Base-by-base conservation (phyloP, 257 asterid genomes). In the Nicotiana obtusifolia region DNA sequence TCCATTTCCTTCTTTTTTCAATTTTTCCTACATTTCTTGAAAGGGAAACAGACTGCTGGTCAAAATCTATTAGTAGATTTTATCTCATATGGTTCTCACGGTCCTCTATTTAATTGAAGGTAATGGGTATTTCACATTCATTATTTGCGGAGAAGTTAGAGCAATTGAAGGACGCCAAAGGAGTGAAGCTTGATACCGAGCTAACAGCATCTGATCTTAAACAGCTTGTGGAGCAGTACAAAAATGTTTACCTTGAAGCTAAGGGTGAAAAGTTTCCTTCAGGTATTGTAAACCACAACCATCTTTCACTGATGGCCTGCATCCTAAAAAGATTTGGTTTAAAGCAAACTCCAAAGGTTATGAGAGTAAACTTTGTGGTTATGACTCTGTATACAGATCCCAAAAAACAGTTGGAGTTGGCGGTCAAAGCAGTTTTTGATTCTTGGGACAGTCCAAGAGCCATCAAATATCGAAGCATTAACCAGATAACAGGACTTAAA, bases 361-460 rank as follows among this genome's bases (percentile, higher is more conserved):
- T 61, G 44, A 22, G 31, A 4, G 7, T 24, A 44, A 4, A 83
- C 54, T 76, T 16, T 9, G 78, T 83, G 19, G 47, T 41, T 80
- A 82, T 47, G 7, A 20, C 5, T 65, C 64, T 33, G 20, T 84
- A 13, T 49, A 1, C 84, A 95, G 99, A 95, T 82, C 98, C 99
- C 11, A 91, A 80, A 76, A 89, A 82, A 87, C 99, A 95, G 88
- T 86, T 95, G 73, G 97, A 95, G 86, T 87, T 94, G 90, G 95
- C 98, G 37, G 83, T 95, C 35, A 92, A 91, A 65, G 97, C 99
- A 44, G 99, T 95, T 41, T 95, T 95, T 20, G 93, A 94, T 76
- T 95, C 99, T 7, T 95, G 98, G 98, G 98, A 95, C 85, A 94
- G 98, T 81, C 97, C 97, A 0, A 86, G 99, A 89, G 99, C 98